phyloP scores from a whole-genome alignment of 768 basidiomycete species.

The Tylopilus sp. region DNA sequence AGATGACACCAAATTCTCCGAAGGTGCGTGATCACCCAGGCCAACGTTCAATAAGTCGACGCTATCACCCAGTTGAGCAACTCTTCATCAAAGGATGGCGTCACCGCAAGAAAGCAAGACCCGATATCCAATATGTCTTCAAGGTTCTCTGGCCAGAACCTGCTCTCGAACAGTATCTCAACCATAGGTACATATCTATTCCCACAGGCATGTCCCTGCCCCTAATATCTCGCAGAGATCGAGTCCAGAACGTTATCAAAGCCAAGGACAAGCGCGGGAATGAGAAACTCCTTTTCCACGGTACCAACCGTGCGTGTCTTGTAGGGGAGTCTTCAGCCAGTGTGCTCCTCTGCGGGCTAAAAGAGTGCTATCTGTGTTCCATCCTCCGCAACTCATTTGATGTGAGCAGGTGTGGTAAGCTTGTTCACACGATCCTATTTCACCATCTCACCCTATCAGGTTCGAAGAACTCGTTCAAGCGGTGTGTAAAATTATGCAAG shows the following conservation, averaged over 20 bases:
- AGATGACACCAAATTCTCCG: conserved; percentile 34
- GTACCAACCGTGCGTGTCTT: conserved; percentile 57
- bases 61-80: conserved; percentile 39
- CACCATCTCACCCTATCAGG: conserved; percentile 33
- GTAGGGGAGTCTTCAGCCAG: conserved; percentile 51
- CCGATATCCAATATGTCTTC: conserved; percentile 47
- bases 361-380: conserved; percentile 53
- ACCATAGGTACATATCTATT: conserved; percentile 40
- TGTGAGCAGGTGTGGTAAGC: conserved; percentile 53
- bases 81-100: conserved; percentile 54
- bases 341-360: conserved; percentile 45
- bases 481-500: conserved; percentile 26
- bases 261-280: conserved; percentile 36
- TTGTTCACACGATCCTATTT: background rate
- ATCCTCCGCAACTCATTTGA: conserved; percentile 61
- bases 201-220: conserved; percentile 14
- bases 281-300: conserved; percentile 64
- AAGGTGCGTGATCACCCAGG: conserved; percentile 33
- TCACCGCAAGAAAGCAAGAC: conserved; percentile 50
- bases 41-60: background rate
- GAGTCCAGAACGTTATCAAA: conserved; percentile 26
- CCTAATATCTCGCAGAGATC: conserved; percentile 15
- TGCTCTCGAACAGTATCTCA: conserved; percentile 41
- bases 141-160: conserved; percentile 47
- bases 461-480: conserved; percentile 52